Conservation (phyloP, 495 filamentous ascomycete species). For the Penicillium crystallinum region DNA sequence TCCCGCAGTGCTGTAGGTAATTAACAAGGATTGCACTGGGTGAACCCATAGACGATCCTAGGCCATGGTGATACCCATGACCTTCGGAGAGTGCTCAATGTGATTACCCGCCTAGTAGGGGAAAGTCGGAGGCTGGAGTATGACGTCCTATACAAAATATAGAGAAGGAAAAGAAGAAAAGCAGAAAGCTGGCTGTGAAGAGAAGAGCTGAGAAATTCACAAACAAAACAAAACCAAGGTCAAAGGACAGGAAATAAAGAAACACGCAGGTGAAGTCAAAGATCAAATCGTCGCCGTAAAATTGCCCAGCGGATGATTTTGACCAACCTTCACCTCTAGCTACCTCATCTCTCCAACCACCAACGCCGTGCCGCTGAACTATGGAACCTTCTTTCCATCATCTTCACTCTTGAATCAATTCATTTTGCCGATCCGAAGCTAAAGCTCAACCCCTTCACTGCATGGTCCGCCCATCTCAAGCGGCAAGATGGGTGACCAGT, state of each 20-base stretch:
- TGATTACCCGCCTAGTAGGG: neutral
- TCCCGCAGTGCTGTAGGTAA: too few relatives aligned
- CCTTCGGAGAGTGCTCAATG: too few relatives aligned
- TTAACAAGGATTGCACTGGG: too few relatives aligned
- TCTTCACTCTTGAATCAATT: neutral
- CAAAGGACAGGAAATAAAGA: too few relatives aligned
- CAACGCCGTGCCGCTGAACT: neutral
- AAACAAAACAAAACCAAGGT: too few relatives aligned
- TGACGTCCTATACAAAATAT: neutral
- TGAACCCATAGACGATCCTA: too few relatives aligned
- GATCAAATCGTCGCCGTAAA: neutral
- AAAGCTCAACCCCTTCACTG: neutral
- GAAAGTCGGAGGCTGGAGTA: neutral
- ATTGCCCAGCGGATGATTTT: neutral
- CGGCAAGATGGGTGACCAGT: constrained; percentile 14
- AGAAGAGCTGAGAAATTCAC: too few relatives aligned
- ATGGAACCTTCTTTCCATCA: neutral
- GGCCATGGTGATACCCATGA: too few relatives aligned
- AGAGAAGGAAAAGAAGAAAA: neutral
- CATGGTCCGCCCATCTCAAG: neutral
- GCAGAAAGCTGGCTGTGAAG: too few relatives aligned
- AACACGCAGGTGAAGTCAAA: too few relatives aligned
- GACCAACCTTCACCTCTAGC: neutral
- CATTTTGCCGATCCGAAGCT: neutral
- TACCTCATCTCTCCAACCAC: neutral